Percentiles rank a stretch among this genome's conserved stretches.
phyloP scores from a whole-genome alignment of 2,329 filamentous ascomycete species.

The Ascochyta pisi region DNA sequence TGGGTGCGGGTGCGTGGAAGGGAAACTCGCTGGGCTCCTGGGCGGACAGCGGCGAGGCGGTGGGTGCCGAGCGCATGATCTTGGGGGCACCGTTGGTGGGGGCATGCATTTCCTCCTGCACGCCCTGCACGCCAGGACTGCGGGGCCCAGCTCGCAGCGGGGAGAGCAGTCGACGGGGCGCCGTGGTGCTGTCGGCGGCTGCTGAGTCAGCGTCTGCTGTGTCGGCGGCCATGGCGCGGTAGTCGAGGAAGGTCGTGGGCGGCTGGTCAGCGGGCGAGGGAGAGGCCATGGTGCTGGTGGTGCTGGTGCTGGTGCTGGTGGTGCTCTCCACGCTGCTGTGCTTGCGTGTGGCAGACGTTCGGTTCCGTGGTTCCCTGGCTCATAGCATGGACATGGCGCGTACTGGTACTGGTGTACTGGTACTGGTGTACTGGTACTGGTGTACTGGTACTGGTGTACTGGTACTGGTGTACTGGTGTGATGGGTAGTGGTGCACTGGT shows the following conservation, averaged over 20 bases:
- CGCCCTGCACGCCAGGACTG: slow-evolving; percentile 21
- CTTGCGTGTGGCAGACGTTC: slow-evolving; percentile 15
- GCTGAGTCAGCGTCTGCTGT: slow-evolving; percentile 20
- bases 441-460: too few relatives aligned
- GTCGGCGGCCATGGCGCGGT: slow-evolving; percentile 36
- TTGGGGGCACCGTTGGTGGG: slow-evolving; percentile 34
- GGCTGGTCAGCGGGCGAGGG: slow-evolving; percentile 5
- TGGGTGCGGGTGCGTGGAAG: slow-evolving; percentile 32
- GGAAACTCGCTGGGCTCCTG: slow-evolving; percentile 47
- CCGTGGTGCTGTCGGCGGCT: slow-evolving; percentile 31
- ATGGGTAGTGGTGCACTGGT: too few relatives aligned
- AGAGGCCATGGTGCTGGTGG: slow-evolving; percentile 4
- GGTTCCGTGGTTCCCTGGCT: slow-evolving; percentile 14
- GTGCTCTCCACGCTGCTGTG: neutral
- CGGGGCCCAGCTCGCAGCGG: slow-evolving; percentile 28
- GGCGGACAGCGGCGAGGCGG: slow-evolving; percentile 35
- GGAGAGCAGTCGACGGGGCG: slow-evolving; percentile 27
- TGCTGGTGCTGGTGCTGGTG: too few relatives aligned
- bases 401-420: too few relatives aligned
- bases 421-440: too few relatives aligned
- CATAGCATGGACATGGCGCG: neutral
- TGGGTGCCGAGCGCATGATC: slow-evolving; percentile 40
- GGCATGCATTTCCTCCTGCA: slow-evolving; percentile 25
- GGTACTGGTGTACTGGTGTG: too few relatives aligned
- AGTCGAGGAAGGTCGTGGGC: slow-evolving; percentile 2